Percentiles rank a stretch among this genome's conserved stretches.
These are phyloP conservation scores for Boletus sensibilis DNA, from an alignment of 768 basidiomycete genomes.

Conservation along the genomic window DNA sequence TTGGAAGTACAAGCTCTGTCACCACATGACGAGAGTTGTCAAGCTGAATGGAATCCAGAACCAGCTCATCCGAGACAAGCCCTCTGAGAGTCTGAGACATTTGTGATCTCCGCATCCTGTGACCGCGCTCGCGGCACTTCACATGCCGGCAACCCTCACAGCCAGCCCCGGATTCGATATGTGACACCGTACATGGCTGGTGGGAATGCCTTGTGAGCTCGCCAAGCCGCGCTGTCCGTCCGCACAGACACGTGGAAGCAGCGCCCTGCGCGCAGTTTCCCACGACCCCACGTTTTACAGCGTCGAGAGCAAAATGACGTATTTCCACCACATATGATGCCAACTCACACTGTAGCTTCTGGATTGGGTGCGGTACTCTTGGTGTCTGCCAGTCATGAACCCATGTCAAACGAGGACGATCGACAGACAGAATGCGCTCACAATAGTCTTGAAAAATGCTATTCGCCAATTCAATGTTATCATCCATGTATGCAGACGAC, in stretches of 20 bases:
- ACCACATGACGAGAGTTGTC: constrained; percentile 22
- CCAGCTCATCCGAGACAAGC: constrained; percentile 30
- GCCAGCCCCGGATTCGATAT: constrained; percentile 3
- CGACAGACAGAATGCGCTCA: constrained; percentile 11
- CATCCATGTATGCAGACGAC: not conserved
- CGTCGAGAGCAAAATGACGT: constrained; percentile 33
- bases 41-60: constrained; percentile 5
- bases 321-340: constrained; percentile 7
- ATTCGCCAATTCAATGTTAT: constrained; percentile 3
- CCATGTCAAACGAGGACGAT: constrained; percentile 5
- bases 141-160: constrained; percentile 23
- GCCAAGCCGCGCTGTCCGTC: constrained; percentile 2
- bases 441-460: constrained; percentile 14
- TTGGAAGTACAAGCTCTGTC: constrained; percentile 11
- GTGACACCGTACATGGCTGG: not conserved
- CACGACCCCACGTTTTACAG: constrained; percentile 44
- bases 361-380: not conserved
- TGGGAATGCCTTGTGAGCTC: constrained; percentile 3
- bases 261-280: constrained; percentile 26
- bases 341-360: constrained; percentile 25
- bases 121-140: constrained; percentile 9
- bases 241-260: constrained; percentile 16
- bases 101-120: constrained; percentile 22
- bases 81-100: constrained; percentile 19
- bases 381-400: constrained; percentile 7